Base-by-base conservation (phyloP, 257 asterid genomes). In the Solanum medicagineum region DNA sequence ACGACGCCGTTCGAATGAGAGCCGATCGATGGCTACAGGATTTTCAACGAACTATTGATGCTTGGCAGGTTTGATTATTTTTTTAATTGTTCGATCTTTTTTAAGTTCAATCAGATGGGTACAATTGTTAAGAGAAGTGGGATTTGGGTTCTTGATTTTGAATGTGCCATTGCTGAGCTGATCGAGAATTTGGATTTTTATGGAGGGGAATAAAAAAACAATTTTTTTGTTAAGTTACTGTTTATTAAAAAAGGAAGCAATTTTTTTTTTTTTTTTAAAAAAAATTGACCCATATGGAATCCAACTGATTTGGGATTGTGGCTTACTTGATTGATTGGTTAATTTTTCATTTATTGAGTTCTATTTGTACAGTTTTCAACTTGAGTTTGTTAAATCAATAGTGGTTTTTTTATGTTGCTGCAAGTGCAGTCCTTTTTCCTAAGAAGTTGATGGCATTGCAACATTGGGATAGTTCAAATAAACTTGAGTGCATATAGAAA, bases 1-100 rank as follows among this genome's bases (percentile, higher is more conserved):
- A 97, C 87, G 98, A 94, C 91, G 91, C 92, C 91, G 97, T 97
- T 22, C 95, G 97, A 68, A 94, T 94, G 98, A 95, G 91, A 71
- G 99, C 98, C 74, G 99, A 97, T 93, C 98, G 96, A 81, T 97
- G 98, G 98, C 95, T 97, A 60, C 99, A 97, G 87, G 94, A 93
- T 53, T 97, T 97, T 85, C 98, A 94, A 90, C 97, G 97, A 10
- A 97, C 98, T 42, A 89, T 95, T 84, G 99, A 97, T 86, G 99
- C 99, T 88, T 97, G 99, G 99, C 99, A 97, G 98, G 99, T 95
- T 81, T 44, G 84, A 81, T 62, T 29, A 3, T 36, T 8, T 26
- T 26, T 47, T 14, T 65, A 15, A 56, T 51, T 77, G 16, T 70
- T 74, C 17, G 83, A 51, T 77, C 63, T 77, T 79, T 26, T 79